A percentile compares a stretch with the other conserved stretches of the same genome.
Evolutionary conservation across 345 rosid species (phyloP).

Genomic region (Jatropha curcas): DNA sequence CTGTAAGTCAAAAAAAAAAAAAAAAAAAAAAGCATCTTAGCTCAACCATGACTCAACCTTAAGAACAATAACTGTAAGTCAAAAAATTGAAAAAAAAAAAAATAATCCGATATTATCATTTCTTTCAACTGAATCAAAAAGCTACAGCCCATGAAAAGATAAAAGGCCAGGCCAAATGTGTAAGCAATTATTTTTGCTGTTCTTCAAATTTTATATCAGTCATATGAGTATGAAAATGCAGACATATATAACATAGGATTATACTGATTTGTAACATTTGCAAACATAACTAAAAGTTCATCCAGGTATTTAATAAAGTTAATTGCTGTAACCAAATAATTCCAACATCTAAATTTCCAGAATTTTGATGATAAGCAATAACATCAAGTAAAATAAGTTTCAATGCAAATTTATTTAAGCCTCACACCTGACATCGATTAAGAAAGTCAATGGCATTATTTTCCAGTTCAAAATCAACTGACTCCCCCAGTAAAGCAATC

Average conservation of each 20-base stretch:
- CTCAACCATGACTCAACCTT: background rate
- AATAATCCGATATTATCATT: background rate
- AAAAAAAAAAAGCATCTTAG: background rate
- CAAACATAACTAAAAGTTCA: background rate
- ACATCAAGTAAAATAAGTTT: background rate
- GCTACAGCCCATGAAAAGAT: background rate
- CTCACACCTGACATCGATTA: constrained; percentile 71
- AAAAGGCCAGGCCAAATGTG: background rate
- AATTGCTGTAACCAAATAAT: background rate
- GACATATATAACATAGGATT: background rate
- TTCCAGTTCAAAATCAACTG: constrained; percentile 57
- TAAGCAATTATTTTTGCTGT: background rate
- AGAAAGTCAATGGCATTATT: constrained; percentile 62
- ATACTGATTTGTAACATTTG: background rate
- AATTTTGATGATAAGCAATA: constrained; percentile 1
- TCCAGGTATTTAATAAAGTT: background rate
- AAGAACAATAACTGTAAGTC: background rate
- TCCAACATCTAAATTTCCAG: background rate
- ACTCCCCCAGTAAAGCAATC: constrained; percentile 75
- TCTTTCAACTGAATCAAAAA: background rate
- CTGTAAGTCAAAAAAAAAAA: no score
- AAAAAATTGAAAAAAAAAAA: background rate
- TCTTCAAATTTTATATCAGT: no score
- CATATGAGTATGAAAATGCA: background rate
- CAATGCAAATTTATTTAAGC: background rate